Percentiles rank a stretch among this genome's conserved stretches.
Evolutionary conservation across 306 rosid genomes (phyloP).

Genomic region (Elaeagnus macrophylla): DNA sequence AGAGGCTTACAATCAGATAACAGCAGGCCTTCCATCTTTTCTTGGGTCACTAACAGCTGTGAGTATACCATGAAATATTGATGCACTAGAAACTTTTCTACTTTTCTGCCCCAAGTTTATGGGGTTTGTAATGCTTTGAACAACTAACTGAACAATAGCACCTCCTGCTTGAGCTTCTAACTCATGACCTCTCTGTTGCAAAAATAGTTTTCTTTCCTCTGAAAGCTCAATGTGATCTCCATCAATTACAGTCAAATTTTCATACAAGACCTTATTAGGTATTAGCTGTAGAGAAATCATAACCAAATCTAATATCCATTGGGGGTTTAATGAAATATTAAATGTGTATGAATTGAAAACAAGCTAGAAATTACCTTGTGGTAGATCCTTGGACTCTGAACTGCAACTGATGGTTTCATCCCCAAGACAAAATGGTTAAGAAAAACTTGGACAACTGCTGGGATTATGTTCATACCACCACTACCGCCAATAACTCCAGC

Average conservation of each 20-base stretch:
- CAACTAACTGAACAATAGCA: slow-evolving; percentile 66
- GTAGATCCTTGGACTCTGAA: slow-evolving; percentile 65
- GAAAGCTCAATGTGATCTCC: slow-evolving; percentile 67
- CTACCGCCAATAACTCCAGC: slow-evolving; percentile 76
- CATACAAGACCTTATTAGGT: slow-evolving; percentile 54
- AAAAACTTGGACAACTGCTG: slow-evolving; percentile 71
- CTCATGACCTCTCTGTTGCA: slow-evolving; percentile 58
- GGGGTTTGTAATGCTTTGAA: slow-evolving; percentile 39
- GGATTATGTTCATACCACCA: slow-evolving; percentile 70
- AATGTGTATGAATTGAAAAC: too few relatives aligned
- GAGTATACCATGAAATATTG: slow-evolving; percentile 39
- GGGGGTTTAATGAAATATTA: too few relatives aligned
- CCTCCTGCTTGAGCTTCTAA: slow-evolving; percentile 23
- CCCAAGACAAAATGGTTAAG: slow-evolving; percentile 54
- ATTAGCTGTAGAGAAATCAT: slow-evolving; percentile 49
- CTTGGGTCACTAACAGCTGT: slow-evolving; percentile 83
- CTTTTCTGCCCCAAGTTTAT: slow-evolving; percentile 24
- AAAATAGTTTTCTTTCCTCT: slow-evolving; percentile 38
- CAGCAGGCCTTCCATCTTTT: slow-evolving; percentile 78
- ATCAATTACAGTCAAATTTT: slow-evolving; percentile 47
- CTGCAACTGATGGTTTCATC: slow-evolving; percentile 68
- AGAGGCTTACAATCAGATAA: slow-evolving; percentile 17
- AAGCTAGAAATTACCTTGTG: slow-evolving; percentile 16
- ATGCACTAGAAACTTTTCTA: slow-evolving; percentile 18
- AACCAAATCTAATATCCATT: too few relatives aligned